Conservation (phyloP, 2,329 filamentous ascomycete species). For the Aspergillus awamori region DNA sequence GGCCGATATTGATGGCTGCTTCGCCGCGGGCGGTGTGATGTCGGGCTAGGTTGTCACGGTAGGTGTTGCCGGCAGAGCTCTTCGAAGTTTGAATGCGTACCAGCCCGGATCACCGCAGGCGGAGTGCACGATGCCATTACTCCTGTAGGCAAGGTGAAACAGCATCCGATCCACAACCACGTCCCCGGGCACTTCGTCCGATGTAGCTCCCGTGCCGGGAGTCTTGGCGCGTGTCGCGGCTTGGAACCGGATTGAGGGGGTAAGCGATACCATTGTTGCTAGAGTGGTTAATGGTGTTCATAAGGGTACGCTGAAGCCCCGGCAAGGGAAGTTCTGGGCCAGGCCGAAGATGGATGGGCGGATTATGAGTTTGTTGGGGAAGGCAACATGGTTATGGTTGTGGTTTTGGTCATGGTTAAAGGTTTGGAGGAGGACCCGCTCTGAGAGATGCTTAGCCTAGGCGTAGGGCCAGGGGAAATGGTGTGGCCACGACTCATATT, state of each 20-base stretch:
- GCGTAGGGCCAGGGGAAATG: conserved; percentile 21
- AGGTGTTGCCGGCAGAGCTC: background rate
- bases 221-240: background rate
- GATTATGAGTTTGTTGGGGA: conserved; percentile 14
- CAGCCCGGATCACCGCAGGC: conserved; percentile 4
- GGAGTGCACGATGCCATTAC: background rate
- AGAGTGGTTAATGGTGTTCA: conserved; percentile 12
- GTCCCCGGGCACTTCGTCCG: conserved; percentile 10
- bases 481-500: conserved; percentile 5
- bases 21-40: too few species aligned
- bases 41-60: too few species aligned
- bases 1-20: too few species aligned
- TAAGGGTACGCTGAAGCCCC: conserved; percentile 9
- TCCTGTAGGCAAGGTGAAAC: background rate
- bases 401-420: background rate
- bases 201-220: background rate
- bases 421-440: conserved; percentile 3
- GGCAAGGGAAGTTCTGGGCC: conserved; percentile 13
- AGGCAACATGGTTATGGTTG: too few species aligned
- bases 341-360: conserved; percentile 19
- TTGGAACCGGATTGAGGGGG: background rate
- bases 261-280: conserved; percentile 3
- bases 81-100: background rate
- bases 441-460: conserved; percentile 22
- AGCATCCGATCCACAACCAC: conserved; percentile 10